Base-by-base conservation (phyloP, 163 green algal genomes). In the Chlorella variabilis region DNA sequence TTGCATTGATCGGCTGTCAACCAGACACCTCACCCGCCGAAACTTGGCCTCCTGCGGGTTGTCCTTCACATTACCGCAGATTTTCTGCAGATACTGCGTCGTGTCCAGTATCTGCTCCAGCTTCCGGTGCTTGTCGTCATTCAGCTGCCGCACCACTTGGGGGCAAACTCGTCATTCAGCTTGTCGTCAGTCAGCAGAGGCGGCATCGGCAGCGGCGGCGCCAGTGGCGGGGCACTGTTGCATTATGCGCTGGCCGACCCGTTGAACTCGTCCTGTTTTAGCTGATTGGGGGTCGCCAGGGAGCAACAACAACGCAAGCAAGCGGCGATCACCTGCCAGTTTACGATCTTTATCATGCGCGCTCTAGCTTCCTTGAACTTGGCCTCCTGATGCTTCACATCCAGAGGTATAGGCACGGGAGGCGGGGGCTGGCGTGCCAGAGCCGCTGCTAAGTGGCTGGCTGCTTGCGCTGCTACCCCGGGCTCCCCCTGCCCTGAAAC, bases 61-160 rank as follows among this genome's bases (percentile, higher is more conserved):
- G 11, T 85, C 61, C n/a, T 48, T 38, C 42, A 87, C 77, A 48
- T 87, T 87, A 25, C 20, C 31, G 29, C 63, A 82, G 11, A 86
- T 77, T 29, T 58, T 79, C 31, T 59, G 34, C 27, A 86, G n/a
- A 36, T 62, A 86, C 27, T 69, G 54, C 6, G 73, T 80, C 25
- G 62, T 80, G 63, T 86, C 82, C 6, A 59, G 25, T 5, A 86
- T 86, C 38, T 82, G 74, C 65, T 77, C 62, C 71, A 79, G 71
- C 70, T 79, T 71, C 2, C 82, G 17, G 74, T 86, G 82, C 71
- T 83, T 83, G 59, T 86, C 63, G 20, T 86, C 82, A 1, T 76
- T 83, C 18, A 82, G 36, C 33, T 76, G 39, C 51, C 48, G 21
- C 20, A 11, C 11, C n/a, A 15, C 45, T 23, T 54, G 45, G 45